Base-by-base conservation (phyloP, 164 flowering plant genomes). In the Sextonia rubra region DNA sequence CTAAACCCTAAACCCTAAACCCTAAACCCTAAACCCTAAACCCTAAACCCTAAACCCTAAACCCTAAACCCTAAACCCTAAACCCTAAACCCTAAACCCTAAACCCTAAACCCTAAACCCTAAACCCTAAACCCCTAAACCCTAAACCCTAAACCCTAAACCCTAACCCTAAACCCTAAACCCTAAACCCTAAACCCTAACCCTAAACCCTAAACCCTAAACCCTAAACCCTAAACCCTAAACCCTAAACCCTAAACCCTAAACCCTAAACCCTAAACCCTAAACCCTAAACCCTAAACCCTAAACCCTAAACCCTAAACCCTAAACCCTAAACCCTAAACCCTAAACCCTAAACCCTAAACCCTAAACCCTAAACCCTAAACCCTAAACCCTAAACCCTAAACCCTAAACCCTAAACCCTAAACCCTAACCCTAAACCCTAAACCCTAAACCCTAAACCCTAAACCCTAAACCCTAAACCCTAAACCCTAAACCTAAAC, bases 341-440 rank as follows among this genome's bases (percentile, higher is more conserved):
- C 12, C 58, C 58, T 18, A 12, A 52, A 52, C 12, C 74, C 74
- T 64, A 63, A 72, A 72, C 68, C 74, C 74, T 47, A 63, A 72
- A 72, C 68, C 74, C 74, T 26, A 44, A 72, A 71, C 66, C 74
- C 74, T 47, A 63, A 72, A 72, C 68, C 74, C 74, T 72, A 72
- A 72, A 64, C 74, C 74, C 69, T 63, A 72, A 72, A 63, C 74
- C 74, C 69, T 63, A 72, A 72, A 47, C 74, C 74, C 74, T 72
- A 72, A 72, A 72, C 74, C 74, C 74, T 72, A 72, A 72, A 72
- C 74, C 74, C 74, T 72, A 72, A 72, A 72, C 74, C 74, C 74
- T 72, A 72, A 72, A 72, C 74, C 74, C 74, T 72, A 64, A 72
- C 74, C 74, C 74, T 72, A 64, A 72, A 71, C 73, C 73, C 73